A percentile compares a stretch with the other conserved stretches of the same genome.
phyloP scores from a whole-genome alignment of 257 asterid genomes.

The Dorcoceras hygrometricum region DNA sequence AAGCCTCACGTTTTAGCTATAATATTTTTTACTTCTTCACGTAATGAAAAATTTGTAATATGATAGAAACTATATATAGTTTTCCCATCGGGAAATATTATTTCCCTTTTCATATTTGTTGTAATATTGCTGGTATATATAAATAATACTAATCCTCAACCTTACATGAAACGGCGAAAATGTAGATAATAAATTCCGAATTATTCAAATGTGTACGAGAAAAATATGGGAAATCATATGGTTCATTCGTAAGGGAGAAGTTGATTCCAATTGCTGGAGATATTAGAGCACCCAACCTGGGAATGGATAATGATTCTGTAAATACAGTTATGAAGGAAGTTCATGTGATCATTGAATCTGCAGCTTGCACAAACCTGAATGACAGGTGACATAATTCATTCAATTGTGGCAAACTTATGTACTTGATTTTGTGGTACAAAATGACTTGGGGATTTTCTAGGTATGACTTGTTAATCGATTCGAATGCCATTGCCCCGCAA shows the following conservation, averaged over 20 bases:
- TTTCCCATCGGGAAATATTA: too few species aligned
- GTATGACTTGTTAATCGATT: constrained; percentile 28
- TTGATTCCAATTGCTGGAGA: constrained; percentile 32
- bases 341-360: constrained; percentile 33
- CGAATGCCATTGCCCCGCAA: constrained; percentile 22
- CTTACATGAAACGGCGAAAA: not conserved
- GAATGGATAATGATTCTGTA: constrained; percentile 20
- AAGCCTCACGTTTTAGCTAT: too few species aligned
- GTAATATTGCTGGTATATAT: too few species aligned
- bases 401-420: not conserved
- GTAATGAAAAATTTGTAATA: too few species aligned
- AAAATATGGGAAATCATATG: constrained; percentile 25
- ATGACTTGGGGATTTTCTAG: not conserved
- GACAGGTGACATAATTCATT: constrained; percentile 24
- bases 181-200: constrained; percentile 26
- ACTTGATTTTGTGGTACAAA: not conserved
- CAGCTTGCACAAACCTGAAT: constrained; percentile 32
- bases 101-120: too few species aligned
- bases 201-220: constrained; percentile 26
- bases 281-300: constrained; percentile 33
- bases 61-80: too few species aligned
- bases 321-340: constrained; percentile 17
- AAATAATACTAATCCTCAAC: not conserved
- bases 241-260: constrained; percentile 25
- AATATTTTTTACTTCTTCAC: too few species aligned